A percentile compares a stretch with the other conserved stretches of the same genome.
phyloP scores from a whole-genome alignment of 2,329 filamentous ascomycete species.

The Cryoendolithus antarcticus region DNA sequence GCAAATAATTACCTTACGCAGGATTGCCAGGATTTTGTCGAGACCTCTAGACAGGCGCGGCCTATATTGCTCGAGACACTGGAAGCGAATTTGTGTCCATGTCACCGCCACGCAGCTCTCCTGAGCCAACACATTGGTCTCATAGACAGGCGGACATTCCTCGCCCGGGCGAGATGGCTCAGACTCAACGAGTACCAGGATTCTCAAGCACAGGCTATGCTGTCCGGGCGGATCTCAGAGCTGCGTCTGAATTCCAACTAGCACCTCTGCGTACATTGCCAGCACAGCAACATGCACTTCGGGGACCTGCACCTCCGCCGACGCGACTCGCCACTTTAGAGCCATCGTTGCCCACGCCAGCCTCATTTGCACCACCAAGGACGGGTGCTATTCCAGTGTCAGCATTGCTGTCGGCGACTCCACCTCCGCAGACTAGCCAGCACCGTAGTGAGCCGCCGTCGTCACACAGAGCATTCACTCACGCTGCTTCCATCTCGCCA shows the following conservation, averaged over 20 bases:
- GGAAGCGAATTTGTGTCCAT: slow-evolving; percentile 7
- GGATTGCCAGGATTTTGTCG: no score
- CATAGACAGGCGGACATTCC: slow-evolving; percentile 3
- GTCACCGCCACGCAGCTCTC: slow-evolving; percentile 11
- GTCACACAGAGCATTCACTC: slow-evolving; percentile 3
- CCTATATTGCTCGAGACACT: no score
- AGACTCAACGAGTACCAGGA: slow-evolving; percentile 31
- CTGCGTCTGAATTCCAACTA: slow-evolving; percentile 26
- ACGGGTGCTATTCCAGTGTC: slow-evolving; percentile 10
- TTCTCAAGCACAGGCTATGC: slow-evolving; percentile 29
- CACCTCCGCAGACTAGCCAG: slow-evolving; percentile 6
- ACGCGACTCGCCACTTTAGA: slow-evolving; percentile 26
- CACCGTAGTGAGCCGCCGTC: slow-evolving; percentile 22
- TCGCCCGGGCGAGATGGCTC: slow-evolving; percentile 29
- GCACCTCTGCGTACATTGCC: slow-evolving; percentile 22
- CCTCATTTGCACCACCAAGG: slow-evolving; percentile 1
- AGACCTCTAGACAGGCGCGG: no score
- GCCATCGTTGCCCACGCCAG: slow-evolving; percentile 20
- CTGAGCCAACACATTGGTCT: slow-evolving; percentile 3
- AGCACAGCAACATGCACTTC: slow-evolving; percentile 4
- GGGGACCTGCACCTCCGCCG: slow-evolving; percentile 6
- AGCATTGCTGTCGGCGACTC: slow-evolving; percentile 15
- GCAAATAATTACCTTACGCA: no score
- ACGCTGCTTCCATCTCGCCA: slow-evolving; percentile 1
- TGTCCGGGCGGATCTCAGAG: slow-evolving; percentile 26